Base-by-base conservation (phyloP, 2,329 filamentous ascomycete genomes). In the Sporothrix sp. region DNA sequence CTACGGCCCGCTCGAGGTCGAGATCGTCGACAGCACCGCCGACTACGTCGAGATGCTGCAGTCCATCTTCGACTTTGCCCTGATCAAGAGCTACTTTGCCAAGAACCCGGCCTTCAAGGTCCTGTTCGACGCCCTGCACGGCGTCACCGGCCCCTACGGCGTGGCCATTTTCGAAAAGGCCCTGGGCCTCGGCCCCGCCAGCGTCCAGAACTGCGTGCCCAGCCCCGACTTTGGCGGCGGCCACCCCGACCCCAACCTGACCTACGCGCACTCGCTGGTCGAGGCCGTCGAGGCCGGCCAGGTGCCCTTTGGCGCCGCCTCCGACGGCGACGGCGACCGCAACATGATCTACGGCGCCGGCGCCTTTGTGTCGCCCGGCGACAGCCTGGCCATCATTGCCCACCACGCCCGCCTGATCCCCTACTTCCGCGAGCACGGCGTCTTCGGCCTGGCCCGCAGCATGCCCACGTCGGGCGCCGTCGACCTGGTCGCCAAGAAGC, bases 291-390 rank as follows among this genome's bases (percentile, higher is more conserved):
- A 98, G 69, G 87, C 87, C 73, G 82, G 87, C 62, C 79, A 82
- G 53, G 89, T 98, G 58, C 93, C 94, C 64, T 98, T 98, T 62
- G 93, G 93, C 63, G 93, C 93, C 53, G 93, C 93, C 43, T 95
- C 87, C 57, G 93, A 98, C 60, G 93, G 93, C 60, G 93, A 98
- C 62, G 93, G 93, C 62, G 93, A 98, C 75, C 87, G 93, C 61
- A 98, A 98, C 81, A 98, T 98, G 93, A 98, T 98, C 65, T 98
- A 98, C 71, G 93, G 93, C 56, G 90, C 91, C 58, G 91, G 94
- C 63, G 82, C 85, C 39, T 98, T 98, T 64, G 93, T 98, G 55
- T 97, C 91, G 7, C 93, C 93, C 7, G 93, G 93, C 64, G 93
- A 98, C 75, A 95, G 88, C 63, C 76, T 98, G 62, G 93, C 93